Base-by-base conservation (phyloP, 352 stramenopile genomes). In the Phytopythium oedochilum region DNA sequence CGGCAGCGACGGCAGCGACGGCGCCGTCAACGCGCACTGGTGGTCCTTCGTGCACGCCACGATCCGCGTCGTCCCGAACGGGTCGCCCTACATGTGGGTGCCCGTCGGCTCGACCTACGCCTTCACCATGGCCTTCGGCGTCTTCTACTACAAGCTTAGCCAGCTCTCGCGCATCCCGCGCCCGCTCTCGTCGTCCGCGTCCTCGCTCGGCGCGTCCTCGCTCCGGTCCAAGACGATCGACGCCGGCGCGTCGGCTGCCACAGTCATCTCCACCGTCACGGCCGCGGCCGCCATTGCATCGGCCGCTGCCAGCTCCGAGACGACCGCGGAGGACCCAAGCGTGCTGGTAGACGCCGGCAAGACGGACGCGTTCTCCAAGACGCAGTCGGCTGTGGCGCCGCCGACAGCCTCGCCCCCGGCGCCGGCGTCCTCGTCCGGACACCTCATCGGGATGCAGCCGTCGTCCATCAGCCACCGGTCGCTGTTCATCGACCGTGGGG, bases 391-490 rank as follows among this genome's bases (percentile, higher is more conserved):
- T 20, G 12, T 29, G 8, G 40, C 17, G n/a, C 20, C 20, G 20
- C 22, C 53, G 5, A 8, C 22, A 10, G 40, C 25, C 20, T 48
- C 7, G 55, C 58, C 31, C 38, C 54, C 3, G 54, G 50, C 12
- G 53, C 44, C 44, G 23, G 43, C 36, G n/a, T 57, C 61, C 1
- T 58, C 70, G 31, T 64, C 70, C 17, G 73, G 57, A 18, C 81
- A 89, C 53, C 66, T 94, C 34, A 84, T 89, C 26, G 83, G 84
- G 47, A 94, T 94, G 84, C 73, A 89, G 55, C 82, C 84, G 6
- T 92, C 82, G 17, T 57, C 70, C 44, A 70, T 94, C 18, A 92
- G 82, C 50, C 71, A 79, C 44, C 73, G 79, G 20, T 89, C 82
- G 29, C 63, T 94, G 12, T 89, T 94, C 57, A 76, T 94, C n/a